These are phyloP conservation scores for Hortaea sp. DNA, from an alignment of 2,329 filamentous ascomycete genomes.

Conservation along the genomic window DNA sequence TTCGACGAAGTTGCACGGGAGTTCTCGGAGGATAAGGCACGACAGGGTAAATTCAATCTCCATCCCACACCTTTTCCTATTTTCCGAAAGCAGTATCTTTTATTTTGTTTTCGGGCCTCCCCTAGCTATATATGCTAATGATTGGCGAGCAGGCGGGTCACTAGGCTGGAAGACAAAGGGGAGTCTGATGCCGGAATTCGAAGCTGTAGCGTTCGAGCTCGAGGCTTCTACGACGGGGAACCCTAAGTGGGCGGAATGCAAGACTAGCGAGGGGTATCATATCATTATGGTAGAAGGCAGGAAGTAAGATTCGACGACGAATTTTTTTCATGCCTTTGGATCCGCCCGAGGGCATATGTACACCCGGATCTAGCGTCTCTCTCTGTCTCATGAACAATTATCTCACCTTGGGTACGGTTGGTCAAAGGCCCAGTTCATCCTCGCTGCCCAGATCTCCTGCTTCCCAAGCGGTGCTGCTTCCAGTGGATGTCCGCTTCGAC, in stretches of 20 bases:
- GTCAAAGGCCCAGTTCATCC: constrained; percentile 19
- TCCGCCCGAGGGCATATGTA: neutral
- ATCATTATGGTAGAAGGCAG: constrained; percentile 67
- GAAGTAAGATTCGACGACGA: constrained; percentile 31
- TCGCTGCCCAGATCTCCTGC: constrained; percentile 14
- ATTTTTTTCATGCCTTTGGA: neutral
- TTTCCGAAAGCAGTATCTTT: neutral
- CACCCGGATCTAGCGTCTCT: neutral
- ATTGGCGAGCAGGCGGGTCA: constrained; percentile 46
- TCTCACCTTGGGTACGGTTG: neutral
- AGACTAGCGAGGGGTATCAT: constrained; percentile 69
- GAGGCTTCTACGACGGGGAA: constrained; percentile 54
- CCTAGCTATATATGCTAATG: neutral
- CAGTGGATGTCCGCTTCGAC: neutral
- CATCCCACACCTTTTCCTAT: neutral
- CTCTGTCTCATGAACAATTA: neutral
- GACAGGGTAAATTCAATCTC: constrained; percentile 24
- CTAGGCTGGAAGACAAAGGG: constrained; percentile 66
- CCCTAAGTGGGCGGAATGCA: constrained; percentile 59
- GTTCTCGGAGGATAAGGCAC: constrained; percentile 68
- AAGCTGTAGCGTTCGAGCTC: constrained; percentile 60
- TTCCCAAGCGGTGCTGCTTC: neutral
- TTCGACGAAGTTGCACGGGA: constrained; percentile 66
- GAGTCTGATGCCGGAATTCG: constrained; percentile 57
- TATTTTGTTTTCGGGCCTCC: no score